Evolutionary conservation across 2,329 filamentous ascomycete species (phyloP).

Genomic region (Endoconidiophora laricicola): DNA sequence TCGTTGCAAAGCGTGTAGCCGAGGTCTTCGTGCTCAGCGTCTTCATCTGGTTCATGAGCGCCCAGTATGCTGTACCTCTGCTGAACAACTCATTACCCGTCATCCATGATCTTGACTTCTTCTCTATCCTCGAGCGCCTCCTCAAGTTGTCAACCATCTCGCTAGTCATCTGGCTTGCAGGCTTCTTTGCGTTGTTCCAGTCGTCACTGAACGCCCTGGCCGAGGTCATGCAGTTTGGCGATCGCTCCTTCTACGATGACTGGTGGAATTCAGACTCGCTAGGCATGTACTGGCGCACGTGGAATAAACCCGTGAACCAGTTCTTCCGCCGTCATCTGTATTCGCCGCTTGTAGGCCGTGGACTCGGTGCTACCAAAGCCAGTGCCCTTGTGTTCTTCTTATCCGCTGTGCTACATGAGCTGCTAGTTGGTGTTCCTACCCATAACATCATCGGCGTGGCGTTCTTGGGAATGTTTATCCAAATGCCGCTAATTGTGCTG

Average conservation of each 20-base stretch:
- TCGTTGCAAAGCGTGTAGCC: conserved; percentile 65
- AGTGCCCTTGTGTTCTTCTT: conserved; percentile 74
- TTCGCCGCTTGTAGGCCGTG: conserved; percentile 69
- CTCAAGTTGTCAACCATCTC: conserved; percentile 94
- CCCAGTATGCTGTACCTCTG: conserved; percentile 85
- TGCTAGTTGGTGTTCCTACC: conserved; percentile 84
- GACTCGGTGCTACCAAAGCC: conserved; percentile 53
- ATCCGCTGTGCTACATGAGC: conserved; percentile 77
- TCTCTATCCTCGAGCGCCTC: conserved; percentile 71
- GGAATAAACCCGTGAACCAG: conserved; percentile 95
- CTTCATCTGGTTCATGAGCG: conserved; percentile 89
- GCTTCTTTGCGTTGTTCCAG: conserved; percentile 94
- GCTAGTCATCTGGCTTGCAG: conserved; percentile 89
- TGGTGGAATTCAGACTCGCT: conserved; percentile 94
- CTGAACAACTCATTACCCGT: conserved; percentile 80
- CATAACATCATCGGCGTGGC: conserved; percentile 90
- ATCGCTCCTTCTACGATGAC: conserved; percentile 87
- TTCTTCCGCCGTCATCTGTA: conserved; percentile 96
- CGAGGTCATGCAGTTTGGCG: conserved; percentile 77
- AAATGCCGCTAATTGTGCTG: conserved; percentile 71
- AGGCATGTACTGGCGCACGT: conserved; percentile 81
- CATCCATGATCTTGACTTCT: conserved; percentile 62
- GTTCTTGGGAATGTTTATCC: conserved; percentile 84
- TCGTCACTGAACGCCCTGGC: conserved; percentile 80
- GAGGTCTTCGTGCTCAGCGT: conserved; percentile 66